Percentiles rank a stretch among this genome's conserved stretches.
These are phyloP conservation scores for Phytophthora ramorum DNA, from an alignment of 352 stramenopile genomes.

Conservation along the genomic window DNA sequence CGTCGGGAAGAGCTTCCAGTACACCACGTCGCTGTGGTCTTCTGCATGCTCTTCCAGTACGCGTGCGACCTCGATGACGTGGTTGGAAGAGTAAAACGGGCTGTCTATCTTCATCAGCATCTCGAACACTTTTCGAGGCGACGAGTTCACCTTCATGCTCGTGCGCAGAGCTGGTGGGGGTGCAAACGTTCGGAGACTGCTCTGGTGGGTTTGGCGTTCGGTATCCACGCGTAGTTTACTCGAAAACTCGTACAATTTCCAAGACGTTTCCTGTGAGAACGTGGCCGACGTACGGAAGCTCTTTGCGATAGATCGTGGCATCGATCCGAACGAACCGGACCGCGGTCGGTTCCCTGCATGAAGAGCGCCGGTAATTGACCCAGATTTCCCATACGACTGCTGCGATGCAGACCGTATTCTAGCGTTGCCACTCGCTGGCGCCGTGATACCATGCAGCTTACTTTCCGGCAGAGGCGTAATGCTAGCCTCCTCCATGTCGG, in stretches of 20 bases:
- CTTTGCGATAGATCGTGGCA: constrained; percentile 82
- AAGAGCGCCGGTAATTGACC: constrained; percentile 11
- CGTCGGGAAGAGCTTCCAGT: constrained; percentile 75
- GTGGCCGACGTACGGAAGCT: constrained; percentile 79
- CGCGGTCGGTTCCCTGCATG: constrained; percentile 36
- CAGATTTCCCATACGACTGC: constrained; percentile 23
- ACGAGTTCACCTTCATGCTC: constrained; percentile 74
- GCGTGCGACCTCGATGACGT: constrained; percentile 69
- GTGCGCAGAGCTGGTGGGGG: constrained; percentile 71
- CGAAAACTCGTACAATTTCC: constrained; percentile 80
- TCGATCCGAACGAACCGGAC: constrained; percentile 71
- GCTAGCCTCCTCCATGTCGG: constrained; percentile 45
- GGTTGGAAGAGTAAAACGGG: constrained; percentile 75
- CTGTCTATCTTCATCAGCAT: constrained; percentile 78
- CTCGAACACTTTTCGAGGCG: constrained; percentile 76
- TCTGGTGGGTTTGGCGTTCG: constrained; percentile 57
- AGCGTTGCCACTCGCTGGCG: not conserved
- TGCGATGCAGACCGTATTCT: constrained; percentile 25
- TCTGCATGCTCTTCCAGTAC: constrained; percentile 71
- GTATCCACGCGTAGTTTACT: constrained; percentile 78
- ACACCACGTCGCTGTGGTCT: constrained; percentile 84
- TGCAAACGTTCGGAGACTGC: constrained; percentile 33
- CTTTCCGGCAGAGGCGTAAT: constrained; percentile 25
- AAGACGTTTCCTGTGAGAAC: constrained; percentile 80
- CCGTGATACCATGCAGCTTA: constrained; percentile 6